Conservation (phyloP, 2,329 filamentous ascomycete genomes). For the Waltergamsia citrina region DNA sequence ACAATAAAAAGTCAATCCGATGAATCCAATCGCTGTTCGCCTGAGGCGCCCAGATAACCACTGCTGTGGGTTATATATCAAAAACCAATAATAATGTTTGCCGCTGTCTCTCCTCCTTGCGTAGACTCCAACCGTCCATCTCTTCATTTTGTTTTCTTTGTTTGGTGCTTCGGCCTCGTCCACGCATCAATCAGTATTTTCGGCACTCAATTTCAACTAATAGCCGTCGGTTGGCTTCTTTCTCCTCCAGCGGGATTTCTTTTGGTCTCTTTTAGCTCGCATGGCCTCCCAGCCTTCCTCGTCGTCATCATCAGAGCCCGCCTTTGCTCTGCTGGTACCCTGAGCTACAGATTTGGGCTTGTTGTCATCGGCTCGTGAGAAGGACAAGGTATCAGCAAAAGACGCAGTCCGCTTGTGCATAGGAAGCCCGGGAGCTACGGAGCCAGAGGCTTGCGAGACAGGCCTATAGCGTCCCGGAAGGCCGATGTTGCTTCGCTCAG, state of each 20-base stretch:
- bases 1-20: no score
- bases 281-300: constrained; percentile 63
- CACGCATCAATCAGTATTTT: not conserved
- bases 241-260: constrained; percentile 53
- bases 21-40: not conserved
- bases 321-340: constrained; percentile 19
- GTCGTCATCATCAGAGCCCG: constrained; percentile 45
- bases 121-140: not conserved
- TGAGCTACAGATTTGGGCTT: constrained; percentile 25
- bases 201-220: not conserved
- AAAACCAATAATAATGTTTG: not conserved
- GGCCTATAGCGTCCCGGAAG: constrained; percentile 85
- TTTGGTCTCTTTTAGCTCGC: constrained; percentile 60
- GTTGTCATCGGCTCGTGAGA: constrained; percentile 15
- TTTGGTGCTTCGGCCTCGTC: not conserved
- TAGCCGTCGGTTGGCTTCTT: constrained; percentile 46
- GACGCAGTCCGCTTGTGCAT: constrained; percentile 21
- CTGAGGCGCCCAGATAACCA: not conserved
- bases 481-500: constrained; percentile 89
- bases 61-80: not conserved
- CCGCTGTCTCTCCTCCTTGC: not conserved
- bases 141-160: not conserved
- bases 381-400: constrained; percentile 21
- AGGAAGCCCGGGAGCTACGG: constrained; percentile 14
- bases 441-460: constrained; percentile 55